phyloP scores from a whole-genome alignment of 2,329 filamentous ascomycete genomes.

The Stemphylium lycopersici region DNA sequence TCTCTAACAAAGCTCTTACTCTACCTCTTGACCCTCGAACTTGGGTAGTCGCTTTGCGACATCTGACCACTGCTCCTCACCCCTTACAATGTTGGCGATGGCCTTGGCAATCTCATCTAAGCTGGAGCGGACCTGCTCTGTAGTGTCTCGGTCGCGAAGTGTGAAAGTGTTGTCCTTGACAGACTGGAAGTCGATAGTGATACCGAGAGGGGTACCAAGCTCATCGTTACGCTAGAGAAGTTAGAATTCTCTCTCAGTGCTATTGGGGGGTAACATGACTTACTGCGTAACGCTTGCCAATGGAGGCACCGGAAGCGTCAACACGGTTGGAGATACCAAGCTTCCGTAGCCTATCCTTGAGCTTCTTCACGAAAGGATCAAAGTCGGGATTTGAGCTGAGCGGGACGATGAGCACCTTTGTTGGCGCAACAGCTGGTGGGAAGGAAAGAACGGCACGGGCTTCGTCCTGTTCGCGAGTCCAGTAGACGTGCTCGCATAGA shows the following conservation, averaged over 20 bases:
- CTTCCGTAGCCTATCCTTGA: conserved; percentile 77
- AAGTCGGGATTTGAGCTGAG: conserved; percentile 83
- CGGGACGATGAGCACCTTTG: conserved; percentile 91
- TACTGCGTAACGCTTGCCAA: conserved; percentile 80
- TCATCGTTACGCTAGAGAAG: conserved; percentile 78
- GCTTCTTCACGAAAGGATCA: conserved; percentile 72
- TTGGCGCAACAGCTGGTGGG: conserved; percentile 81
- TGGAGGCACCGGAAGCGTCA: conserved; percentile 88
- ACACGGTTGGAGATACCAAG: conserved; percentile 82
- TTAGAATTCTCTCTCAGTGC: conserved; percentile 19
- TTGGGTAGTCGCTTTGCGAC: conserved; percentile 78
- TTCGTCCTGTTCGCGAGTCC: conserved; percentile 84
- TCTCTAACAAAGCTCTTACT: conserved; percentile 17
- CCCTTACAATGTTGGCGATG: conserved; percentile 67
- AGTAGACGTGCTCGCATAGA: conserved; percentile 93
- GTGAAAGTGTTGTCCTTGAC: conserved; percentile 86
- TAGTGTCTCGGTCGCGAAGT: conserved; percentile 84
- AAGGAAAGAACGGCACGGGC: conserved; percentile 81
- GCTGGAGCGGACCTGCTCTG: conserved; percentile 84
- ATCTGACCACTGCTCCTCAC: conserved; percentile 71
- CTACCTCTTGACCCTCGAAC: conserved; percentile 65
- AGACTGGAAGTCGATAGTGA: conserved; percentile 96
- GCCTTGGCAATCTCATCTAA: conserved; percentile 80
- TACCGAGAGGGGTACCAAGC: conserved; percentile 89
- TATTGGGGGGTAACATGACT: conserved; percentile 7